Base-by-base conservation (phyloP, 2,329 filamentous ascomycete species). In the Epichloe gansuensis region DNA sequence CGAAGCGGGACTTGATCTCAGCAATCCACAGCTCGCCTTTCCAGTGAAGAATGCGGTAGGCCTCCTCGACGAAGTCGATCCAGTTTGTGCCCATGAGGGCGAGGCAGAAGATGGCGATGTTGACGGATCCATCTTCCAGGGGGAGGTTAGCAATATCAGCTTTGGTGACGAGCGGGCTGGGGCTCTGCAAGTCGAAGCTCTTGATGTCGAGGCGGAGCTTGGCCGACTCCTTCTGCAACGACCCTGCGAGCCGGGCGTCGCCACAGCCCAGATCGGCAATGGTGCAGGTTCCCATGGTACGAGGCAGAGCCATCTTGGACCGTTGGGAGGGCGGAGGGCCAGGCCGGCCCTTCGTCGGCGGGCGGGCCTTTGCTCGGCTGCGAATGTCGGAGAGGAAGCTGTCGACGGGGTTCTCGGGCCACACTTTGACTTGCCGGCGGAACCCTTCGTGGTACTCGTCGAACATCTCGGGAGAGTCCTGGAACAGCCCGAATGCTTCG, bases 1-100 rank as follows among this genome's bases (percentile, higher is more conserved):
- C 68, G 64, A 98, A 97, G 35, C 93, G 85, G 57, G 82, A 88
- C 73, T 97, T 97, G 70, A 98, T 96, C 71, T 98, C 93, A 47
- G 89, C 87, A 49, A 98, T 80, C 93, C 93, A 98, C 51, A 95
- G 82, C 73, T 98, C 93, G 59, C 93, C 93, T 64, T 93, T 91
- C 79, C 89, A 90, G 63, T 89, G 85, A 55, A 98, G 77, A 49
- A 97, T 77, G 51, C 93, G 84, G 73, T 89, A 95, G 13, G 91
- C 91, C 71, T 98, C 93, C 70, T 97, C 93, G 61, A 98, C 80
- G 66, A 98, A 97, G 60, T 89, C 84, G 50, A 95, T 79, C 91
- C 93, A 98, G 71, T 98, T 98, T 51, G 93, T 98, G 63, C 93
- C 93, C 93, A 98, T 98, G 54, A 98, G 80, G 48, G 91, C 93